Percentiles rank a stretch among this genome's conserved stretches.
phyloP scores from a whole-genome alignment of 2,329 filamentous ascomycete species.

The Aspergillus sojae region DNA sequence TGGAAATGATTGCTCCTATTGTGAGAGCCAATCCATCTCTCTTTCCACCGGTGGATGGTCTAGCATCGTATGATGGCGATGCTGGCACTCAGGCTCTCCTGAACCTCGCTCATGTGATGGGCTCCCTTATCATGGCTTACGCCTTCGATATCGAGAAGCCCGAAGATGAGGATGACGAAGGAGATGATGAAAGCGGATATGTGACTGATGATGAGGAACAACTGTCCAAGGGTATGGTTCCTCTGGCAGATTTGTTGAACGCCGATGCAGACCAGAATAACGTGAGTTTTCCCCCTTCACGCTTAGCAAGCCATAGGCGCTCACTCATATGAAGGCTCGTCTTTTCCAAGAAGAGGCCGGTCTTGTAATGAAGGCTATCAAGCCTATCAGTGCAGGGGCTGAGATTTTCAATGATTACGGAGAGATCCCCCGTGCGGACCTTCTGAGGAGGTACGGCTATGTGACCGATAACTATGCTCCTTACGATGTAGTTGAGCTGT shows the following conservation, averaged over 20 bases:
- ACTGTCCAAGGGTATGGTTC: conserved; percentile 80
- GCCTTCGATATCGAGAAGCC: conserved; percentile 76
- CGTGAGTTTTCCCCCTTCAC: conserved; percentile 45
- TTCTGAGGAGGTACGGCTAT: conserved; percentile 84
- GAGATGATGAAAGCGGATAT: conserved; percentile 49
- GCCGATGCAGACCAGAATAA: conserved; percentile 84
- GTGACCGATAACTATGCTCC: conserved; percentile 75
- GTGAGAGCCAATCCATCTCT: conserved; percentile 43
- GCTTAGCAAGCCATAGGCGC: neutral
- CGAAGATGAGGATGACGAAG: conserved; percentile 61
- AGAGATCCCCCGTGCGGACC: conserved; percentile 76
- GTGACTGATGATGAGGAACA: conserved; percentile 67
- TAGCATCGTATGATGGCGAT: conserved; percentile 45
- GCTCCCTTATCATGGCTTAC: conserved; percentile 88
- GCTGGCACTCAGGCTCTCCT: conserved; percentile 52
- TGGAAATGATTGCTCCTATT: conserved; percentile 58
- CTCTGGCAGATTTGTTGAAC: conserved; percentile 86
- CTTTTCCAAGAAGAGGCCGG: conserved; percentile 61
- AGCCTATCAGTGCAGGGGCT: conserved; percentile 68
- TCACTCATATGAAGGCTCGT: conserved; percentile 47
- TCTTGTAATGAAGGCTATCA: conserved; percentile 72
- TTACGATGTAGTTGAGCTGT: conserved; percentile 82
- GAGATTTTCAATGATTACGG: conserved; percentile 92
- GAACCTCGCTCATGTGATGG: conserved; percentile 73
- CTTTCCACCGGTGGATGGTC: conserved; percentile 43